Conservation (phyloP, 2,329 filamentous ascomycete genomes). For the Fusarium sp. region DNA sequence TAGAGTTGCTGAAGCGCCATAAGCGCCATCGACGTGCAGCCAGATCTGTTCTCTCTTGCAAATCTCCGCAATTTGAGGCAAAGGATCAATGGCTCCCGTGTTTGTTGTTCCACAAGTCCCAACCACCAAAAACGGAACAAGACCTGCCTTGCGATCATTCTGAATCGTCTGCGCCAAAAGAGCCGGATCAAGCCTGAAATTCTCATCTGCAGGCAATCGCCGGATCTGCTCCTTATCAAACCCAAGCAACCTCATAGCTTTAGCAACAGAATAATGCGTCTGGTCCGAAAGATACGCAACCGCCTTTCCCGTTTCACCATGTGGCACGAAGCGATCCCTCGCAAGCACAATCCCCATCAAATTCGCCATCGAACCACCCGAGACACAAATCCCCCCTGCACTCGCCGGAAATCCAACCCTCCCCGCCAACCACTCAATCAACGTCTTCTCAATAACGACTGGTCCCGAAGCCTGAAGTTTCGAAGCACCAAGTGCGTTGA, state of each 20-base stretch:
- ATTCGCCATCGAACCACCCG: slow-evolving; percentile 45
- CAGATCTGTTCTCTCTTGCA: slow-evolving; percentile 29
- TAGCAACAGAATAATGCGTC: slow-evolving; percentile 24
- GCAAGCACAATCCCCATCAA: slow-evolving; percentile 40
- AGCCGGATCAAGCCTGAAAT: background rate
- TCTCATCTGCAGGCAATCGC: background rate
- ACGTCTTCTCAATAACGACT: slow-evolving; percentile 40
- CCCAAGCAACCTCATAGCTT: slow-evolving; percentile 12
- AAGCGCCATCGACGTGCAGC: slow-evolving; percentile 44
- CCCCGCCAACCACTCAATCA: slow-evolving; percentile 39
- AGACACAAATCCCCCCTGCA: slow-evolving; percentile 41
- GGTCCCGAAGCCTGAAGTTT: slow-evolving; percentile 40
- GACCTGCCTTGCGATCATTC: background rate
- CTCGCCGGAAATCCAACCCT: slow-evolving; percentile 29
- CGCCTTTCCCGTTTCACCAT: background rate
- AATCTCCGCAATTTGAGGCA: slow-evolving; percentile 2
- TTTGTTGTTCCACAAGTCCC: slow-evolving; percentile 34
- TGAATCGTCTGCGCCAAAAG: background rate
- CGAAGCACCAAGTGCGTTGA: slow-evolving; percentile 35
- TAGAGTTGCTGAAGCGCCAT: slow-evolving; percentile 39
- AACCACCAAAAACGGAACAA: slow-evolving; percentile 22
- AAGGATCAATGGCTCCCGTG: slow-evolving; percentile 21
- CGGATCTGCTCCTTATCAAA: slow-evolving; percentile 11
- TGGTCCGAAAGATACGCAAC: slow-evolving; percentile 18
- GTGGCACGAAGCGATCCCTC: slow-evolving; percentile 30